Percentiles rank a stretch among this genome's conserved stretches.
Conservation (phyloP, 1,284 basidiomycete species). For the Coniophora puteana region DNA sequence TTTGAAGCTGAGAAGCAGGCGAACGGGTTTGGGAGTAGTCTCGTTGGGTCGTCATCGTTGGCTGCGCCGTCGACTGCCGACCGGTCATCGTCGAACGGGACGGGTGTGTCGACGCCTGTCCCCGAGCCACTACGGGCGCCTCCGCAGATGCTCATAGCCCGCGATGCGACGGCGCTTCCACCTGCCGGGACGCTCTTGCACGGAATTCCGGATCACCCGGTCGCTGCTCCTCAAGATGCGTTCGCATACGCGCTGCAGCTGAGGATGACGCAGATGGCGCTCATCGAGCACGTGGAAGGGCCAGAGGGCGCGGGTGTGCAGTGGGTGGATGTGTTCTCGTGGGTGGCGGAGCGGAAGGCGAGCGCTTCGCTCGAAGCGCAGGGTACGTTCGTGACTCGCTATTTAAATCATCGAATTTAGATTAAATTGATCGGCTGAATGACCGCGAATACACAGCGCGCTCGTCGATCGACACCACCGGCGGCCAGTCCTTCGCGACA, state of each 20-base stretch:
- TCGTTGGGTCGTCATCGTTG: conserved; percentile 2
- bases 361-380: conserved; percentile 3
- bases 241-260: conserved; percentile 84
- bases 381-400: conserved; percentile 16
- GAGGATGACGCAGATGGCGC: conserved; percentile 81
- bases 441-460: too few species aligned
- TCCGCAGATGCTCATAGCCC: conserved; percentile 32
- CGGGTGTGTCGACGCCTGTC: conserved; percentile 6
- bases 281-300: conserved; percentile 85
- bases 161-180: conserved; percentile 37
- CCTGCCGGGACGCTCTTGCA: conserved; percentile 46
- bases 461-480: conserved; percentile 26
- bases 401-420: not conserved
- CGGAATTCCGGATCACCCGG: conserved; percentile 51
- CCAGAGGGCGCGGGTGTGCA: conserved; percentile 79
- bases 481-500: conserved; percentile 17
- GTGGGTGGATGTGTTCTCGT: conserved; percentile 86
- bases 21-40: conserved; percentile 1
- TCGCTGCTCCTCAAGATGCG: conserved; percentile 52
- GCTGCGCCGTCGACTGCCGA: not conserved
- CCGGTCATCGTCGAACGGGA: conserved; percentile 2
- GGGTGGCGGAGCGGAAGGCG: conserved; percentile 67
- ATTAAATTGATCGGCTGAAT: not conserved
- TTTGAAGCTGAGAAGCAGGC: conserved; percentile 4
- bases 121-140: too few species aligned